Percentiles rank a stretch among this genome's conserved stretches.
Evolutionary conservation across 208 protist genomes (phyloP).

Genomic region (Novymonas esmeraldas): DNA sequence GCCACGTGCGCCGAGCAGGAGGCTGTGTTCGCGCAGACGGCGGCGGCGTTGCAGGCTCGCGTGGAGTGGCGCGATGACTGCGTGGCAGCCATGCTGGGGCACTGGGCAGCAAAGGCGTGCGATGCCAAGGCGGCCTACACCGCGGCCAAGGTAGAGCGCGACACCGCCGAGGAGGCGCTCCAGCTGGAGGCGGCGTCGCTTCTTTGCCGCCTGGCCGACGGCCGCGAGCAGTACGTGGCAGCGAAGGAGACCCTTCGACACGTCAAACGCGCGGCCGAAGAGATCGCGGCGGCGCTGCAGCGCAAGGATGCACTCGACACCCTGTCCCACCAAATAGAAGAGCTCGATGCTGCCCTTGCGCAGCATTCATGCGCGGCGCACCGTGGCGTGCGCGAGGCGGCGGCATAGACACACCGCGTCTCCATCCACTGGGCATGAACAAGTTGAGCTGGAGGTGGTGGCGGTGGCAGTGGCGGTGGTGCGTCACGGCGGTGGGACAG

Average conservation of each 20-base stretch:
- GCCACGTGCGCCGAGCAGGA: constrained; percentile 27
- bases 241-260: constrained; percentile 7
- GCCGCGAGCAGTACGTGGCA: constrained; percentile 25
- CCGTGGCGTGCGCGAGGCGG: neutral
- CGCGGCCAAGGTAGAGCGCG: constrained; percentile 26
- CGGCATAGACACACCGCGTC: neutral
- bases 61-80: constrained; percentile 47
- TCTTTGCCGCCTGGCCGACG: constrained; percentile 23
- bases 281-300: constrained; percentile 20
- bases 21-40: constrained; percentile 19
- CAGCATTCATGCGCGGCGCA: constrained; percentile 6
- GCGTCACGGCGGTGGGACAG: no score
- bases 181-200: constrained; percentile 39
- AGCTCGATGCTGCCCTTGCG: constrained; percentile 25
- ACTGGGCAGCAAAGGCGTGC: constrained; percentile 41
- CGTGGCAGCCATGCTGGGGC: constrained; percentile 33
- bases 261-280: constrained; percentile 21
- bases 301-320: constrained; percentile 16
- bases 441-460: no score
- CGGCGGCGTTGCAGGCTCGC: constrained; percentile 26
- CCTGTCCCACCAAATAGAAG: constrained; percentile 17
- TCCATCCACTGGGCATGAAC: neutral
- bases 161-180: constrained; percentile 1
- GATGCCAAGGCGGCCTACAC: constrained; percentile 37
- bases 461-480: no score